Conservation (phyloP, 176 grass and related monocot genomes). For the Carex kokanica region DNA sequence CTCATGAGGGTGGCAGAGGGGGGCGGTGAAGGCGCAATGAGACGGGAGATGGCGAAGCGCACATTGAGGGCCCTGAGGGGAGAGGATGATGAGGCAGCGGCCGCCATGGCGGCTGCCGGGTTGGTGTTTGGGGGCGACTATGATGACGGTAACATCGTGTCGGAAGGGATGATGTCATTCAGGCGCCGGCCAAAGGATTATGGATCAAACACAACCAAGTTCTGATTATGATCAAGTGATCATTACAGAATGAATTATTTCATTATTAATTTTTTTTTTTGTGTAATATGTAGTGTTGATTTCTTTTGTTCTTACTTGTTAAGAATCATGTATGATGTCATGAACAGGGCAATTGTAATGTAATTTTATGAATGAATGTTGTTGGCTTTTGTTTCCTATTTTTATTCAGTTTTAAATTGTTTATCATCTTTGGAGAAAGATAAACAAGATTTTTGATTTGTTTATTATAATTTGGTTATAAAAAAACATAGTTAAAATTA, state of each 20-base stretch:
- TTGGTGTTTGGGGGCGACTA: not conserved
- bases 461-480: not conserved
- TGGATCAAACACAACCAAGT: constrained; percentile 32
- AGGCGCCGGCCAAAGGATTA: constrained; percentile 25
- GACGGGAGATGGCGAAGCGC: constrained; percentile 43
- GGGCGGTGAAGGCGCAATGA: constrained; percentile 16
- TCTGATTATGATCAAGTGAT: constrained; percentile 11
- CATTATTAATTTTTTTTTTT: constrained; percentile 5
- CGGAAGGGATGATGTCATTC: constrained; percentile 35
- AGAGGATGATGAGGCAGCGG: constrained; percentile 11
- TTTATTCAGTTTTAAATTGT: not conserved
- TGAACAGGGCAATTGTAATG: constrained; percentile 12
- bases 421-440: not conserved
- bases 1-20: constrained; percentile 34
- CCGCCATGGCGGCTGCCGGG: not conserved
- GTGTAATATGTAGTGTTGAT: constrained; percentile 18
- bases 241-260: not conserved
- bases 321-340: constrained; percentile 6
- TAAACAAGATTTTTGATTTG: not conserved
- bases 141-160: constrained; percentile 25
- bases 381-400: not conserved
- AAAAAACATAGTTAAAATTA: not conserved
- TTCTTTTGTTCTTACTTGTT: constrained; percentile 1
- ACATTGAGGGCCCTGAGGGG: constrained; percentile 44
- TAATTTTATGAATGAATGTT: constrained; percentile 10